Base-by-base conservation (phyloP, 2,329 filamentous ascomycete genomes). In the Tolypocladium sp. region DNA sequence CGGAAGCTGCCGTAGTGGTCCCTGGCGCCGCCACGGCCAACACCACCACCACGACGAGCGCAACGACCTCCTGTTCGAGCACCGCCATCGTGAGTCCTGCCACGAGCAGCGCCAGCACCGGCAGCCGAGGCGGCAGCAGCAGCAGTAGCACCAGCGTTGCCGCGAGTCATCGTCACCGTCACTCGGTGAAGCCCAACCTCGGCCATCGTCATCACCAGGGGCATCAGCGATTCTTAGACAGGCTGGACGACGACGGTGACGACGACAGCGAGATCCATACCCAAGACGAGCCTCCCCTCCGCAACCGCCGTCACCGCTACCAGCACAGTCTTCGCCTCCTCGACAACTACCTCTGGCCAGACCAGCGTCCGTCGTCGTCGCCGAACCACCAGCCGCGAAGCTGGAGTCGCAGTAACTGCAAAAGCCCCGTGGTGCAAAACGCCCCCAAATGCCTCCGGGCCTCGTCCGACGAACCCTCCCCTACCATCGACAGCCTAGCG, bases 381-480 rank as follows among this genome's bases (percentile, higher is more conserved):
- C 57, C 57, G 7, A 62, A 61, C 17, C 60, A 49, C 54, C 65
- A 62, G 55, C 58, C 63, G 15, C 60, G 64, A 58, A 60, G 62
- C 44, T 62, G 61, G 61, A 64, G 62, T 13, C 56, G 63, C 51
- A 65, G 60, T 46, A 62, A 63, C 51, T 65, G 60, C 46, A 62
- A 63, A 49, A 66, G 62, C 41, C 58, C 61, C 8, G 58, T 51
- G 37, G 59, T 51, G 37, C 60, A 57, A 13, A 61, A 66, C 54
- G 57, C 63, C 17, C 60, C 62, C 27, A 67, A 65, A 53, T 61
- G 64, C 20, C 58, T 62, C 57, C 70, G 61, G 40, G 62, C 63
- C 44, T 68, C 66, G 52, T 67, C 64, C 25, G 66, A 71, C 46
- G 63, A 57, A 25, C 59, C 55, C 44, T 57, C 60, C 27, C 57